Base-by-base conservation (phyloP, 306 rosid species). In the Vigna trinervia region DNA sequence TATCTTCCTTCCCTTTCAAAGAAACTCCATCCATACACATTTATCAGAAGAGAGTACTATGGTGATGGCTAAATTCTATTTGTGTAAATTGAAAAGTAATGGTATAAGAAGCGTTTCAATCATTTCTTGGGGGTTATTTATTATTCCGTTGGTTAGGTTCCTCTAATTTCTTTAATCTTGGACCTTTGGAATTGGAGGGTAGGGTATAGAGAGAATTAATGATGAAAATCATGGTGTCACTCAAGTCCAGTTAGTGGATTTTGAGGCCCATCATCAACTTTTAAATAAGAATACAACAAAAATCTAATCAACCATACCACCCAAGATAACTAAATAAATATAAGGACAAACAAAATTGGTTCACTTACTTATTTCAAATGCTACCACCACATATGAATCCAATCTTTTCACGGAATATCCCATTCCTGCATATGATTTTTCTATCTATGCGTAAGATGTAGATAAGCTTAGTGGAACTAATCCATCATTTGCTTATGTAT, bases 241-340 rank as follows among this genome's bases (percentile, higher is more conserved):
- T 10, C 6, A 8, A 72, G 34, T 71, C 6, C 1, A 17, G 22
- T 77, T 65, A 68, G 86, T 83, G 86, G 86, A 41, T 78, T 59
- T 41, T 68, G 38, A 59, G 77, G 83, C 73, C 83, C 84, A 70
- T 79, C 60, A 56, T 79, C 60, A 0, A 66, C 82, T 64, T 80
- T 3, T 1, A 17, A 38, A 38, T 6, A n/a, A 15, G 4, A 32
- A n/a, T 4, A 63, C 1, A 9, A 8, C 8, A 6, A 34, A 63
- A 63, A 3, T 62, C 8, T 15, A 62, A 34, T 47, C 48, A 3
- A 39, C 51, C 19, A 28, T 4, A 30, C 19, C 43, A 28, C 12
- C 17, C 66, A 12, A 59, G 14, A 11, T 58, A 58, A 28, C 8
- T 26, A 58, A 58, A 5, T 30, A 30, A 5, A 58, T 0, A 1